Percentiles rank a stretch among this genome's conserved stretches.
Evolutionary conservation across 768 basidiomycete species (phyloP).

Genomic region (Xerocomellus intermedius): DNA sequence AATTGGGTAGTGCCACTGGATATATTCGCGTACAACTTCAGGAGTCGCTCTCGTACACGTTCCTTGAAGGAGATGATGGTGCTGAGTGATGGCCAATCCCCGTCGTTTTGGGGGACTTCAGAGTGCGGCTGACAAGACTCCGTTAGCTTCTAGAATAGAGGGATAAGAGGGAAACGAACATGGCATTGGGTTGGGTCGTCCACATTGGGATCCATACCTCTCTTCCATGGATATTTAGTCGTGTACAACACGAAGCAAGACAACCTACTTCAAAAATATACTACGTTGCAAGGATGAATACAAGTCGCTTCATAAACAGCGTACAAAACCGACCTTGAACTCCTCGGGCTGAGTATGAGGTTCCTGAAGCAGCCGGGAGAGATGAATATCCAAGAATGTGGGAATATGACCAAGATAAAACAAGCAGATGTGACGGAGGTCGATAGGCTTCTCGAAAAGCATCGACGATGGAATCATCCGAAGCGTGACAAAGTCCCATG

Average conservation of each 20-base stretch:
- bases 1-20: slow-evolving; percentile 47
- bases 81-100: slow-evolving; percentile 81
- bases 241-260: neutral
- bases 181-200: slow-evolving; percentile 87
- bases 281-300: slow-evolving; percentile 33
- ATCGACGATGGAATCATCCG: slow-evolving; percentile 86
- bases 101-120: slow-evolving; percentile 72
- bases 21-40: slow-evolving; percentile 71
- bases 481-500: slow-evolving; percentile 83
- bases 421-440: slow-evolving; percentile 92
- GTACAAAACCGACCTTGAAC: slow-evolving; percentile 55
- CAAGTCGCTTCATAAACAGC: slow-evolving; percentile 5
- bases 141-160: neutral
- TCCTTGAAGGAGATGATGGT: slow-evolving; percentile 74
- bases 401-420: slow-evolving; percentile 97
- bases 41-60: slow-evolving; percentile 73
- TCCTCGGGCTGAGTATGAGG: slow-evolving; percentile 80
- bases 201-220: slow-evolving; percentile 95
- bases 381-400: slow-evolving; percentile 87
- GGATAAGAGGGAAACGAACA: slow-evolving; percentile 42
- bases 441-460: slow-evolving; percentile 88
- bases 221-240: slow-evolving; percentile 41
- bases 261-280: slow-evolving; percentile 69
- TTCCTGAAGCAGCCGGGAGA: slow-evolving; percentile 71
- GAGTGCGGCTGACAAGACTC: slow-evolving; percentile 69